phyloP scores from a whole-genome alignment of 805 yeast species.

The Spathaspora hagerdaliae region DNA sequence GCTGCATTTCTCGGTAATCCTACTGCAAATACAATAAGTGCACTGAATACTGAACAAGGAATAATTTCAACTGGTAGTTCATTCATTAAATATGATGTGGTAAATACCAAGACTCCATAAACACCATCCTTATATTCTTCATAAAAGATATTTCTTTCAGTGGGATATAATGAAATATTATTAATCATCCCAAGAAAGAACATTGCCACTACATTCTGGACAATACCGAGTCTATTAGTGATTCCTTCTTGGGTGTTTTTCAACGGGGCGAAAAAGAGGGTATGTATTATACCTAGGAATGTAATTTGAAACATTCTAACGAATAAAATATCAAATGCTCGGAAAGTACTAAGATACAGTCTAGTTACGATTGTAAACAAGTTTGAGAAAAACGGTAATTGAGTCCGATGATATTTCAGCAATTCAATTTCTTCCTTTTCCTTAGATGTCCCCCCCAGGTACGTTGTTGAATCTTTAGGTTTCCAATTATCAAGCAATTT shows the following conservation, averaged over 20 bases:
- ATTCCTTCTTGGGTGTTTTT: constrained; percentile 44
- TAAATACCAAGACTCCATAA: constrained; percentile 62
- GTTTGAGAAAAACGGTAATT: constrained; percentile 19
- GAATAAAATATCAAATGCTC: constrained; percentile 52
- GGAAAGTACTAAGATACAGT: constrained; percentile 26
- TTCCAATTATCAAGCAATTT: constrained; percentile 26
- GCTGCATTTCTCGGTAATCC: constrained; percentile 68
- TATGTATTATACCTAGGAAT: constrained; percentile 58
- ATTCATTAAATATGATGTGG: constrained; percentile 49
- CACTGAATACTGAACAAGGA: constrained; percentile 53
- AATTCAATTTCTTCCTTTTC: too few relatives aligned
- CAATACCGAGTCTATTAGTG: constrained; percentile 64
- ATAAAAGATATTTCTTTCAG: constrained; percentile 68
- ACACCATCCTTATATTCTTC: constrained; percentile 73
- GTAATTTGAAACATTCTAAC: constrained; percentile 63
- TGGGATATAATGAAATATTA: constrained; percentile 71
- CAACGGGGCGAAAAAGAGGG: constrained; percentile 55
- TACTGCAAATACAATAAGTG: constrained; percentile 60
- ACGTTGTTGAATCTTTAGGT: constrained; percentile 19
- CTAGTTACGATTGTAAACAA: constrained; percentile 28
- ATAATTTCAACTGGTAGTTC: constrained; percentile 66
- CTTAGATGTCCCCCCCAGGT: too few relatives aligned
- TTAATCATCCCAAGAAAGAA: constrained; percentile 78
- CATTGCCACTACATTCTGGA: constrained; percentile 67
- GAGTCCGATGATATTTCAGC: too few relatives aligned